Conservation (phyloP, 202 grass and related monocot species). For the Zizania palustris region DNA sequence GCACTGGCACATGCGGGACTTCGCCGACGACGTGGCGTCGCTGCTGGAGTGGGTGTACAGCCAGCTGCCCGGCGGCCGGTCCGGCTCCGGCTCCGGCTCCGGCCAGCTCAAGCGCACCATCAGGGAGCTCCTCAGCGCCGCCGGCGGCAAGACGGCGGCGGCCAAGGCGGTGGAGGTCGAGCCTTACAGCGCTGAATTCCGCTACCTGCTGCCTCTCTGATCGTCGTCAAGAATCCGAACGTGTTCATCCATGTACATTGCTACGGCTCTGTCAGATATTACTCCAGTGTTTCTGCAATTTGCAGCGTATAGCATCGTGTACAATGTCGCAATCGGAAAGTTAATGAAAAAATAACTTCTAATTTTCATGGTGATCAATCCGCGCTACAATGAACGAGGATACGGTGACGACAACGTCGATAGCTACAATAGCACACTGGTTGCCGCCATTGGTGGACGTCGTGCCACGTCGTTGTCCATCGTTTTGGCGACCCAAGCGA, state of each 20-base stretch:
- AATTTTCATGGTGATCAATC: too few species aligned
- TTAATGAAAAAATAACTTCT: neutral
- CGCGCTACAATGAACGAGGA: too few species aligned
- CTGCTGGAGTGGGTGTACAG: slow-evolving; percentile 94
- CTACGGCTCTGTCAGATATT: neutral
- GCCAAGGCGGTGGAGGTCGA: slow-evolving; percentile 70
- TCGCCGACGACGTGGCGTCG: slow-evolving; percentile 81
- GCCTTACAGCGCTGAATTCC: slow-evolving; percentile 74
- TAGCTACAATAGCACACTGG: too few species aligned
- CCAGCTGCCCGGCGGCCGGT: slow-evolving; percentile 57
- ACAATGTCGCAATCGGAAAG: neutral
- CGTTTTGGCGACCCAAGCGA: too few species aligned
- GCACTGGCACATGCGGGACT: slow-evolving; percentile 90
- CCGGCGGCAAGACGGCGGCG: slow-evolving; percentile 11
- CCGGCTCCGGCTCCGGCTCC: too few species aligned
- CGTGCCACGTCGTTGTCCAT: too few species aligned
- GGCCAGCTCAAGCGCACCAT: slow-evolving; percentile 56
- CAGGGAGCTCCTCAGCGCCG: slow-evolving; percentile 64
- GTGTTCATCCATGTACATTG: neutral
- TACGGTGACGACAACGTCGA: too few species aligned
- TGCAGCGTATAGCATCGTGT: neutral
- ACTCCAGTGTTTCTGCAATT: neutral
- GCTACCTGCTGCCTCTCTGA: slow-evolving; percentile 65
- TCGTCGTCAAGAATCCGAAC: neutral
- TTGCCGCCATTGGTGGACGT: too few species aligned